Conservation (phyloP, 441 rosid species). For the Croton setiger region DNA sequence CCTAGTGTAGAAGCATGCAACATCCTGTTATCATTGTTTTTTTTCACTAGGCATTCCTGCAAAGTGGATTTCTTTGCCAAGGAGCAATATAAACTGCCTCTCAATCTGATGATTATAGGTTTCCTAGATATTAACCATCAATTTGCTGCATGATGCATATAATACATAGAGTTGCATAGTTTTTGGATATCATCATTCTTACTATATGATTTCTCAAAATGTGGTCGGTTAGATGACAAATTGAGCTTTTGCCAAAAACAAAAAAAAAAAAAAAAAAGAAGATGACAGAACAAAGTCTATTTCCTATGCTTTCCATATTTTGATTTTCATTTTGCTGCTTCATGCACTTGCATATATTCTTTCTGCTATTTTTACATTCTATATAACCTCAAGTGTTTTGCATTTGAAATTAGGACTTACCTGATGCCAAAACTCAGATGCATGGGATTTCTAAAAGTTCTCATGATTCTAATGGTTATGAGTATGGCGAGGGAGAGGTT, state of each 20-base stretch:
- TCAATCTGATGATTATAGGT: not conserved
- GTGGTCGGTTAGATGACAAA: not conserved
- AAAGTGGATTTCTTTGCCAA: not conserved
- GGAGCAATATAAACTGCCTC: not conserved
- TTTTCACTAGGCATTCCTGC: too few species aligned
- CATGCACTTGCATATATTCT: slow-evolving; percentile 14
- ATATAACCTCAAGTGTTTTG: slow-evolving; percentile 8
- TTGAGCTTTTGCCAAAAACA: too few species aligned
- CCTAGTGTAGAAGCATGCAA: not conserved
- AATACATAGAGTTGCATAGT: not conserved
- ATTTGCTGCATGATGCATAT: not conserved
- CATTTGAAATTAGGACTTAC: slow-evolving; percentile 38
- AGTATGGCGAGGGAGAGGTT: slow-evolving; percentile 34
- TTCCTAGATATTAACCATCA: not conserved
- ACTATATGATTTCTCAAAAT: not conserved
- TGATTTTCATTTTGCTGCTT: not conserved
- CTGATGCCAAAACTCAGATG: slow-evolving; percentile 32
- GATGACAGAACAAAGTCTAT: too few species aligned
- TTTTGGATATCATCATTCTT: not conserved
- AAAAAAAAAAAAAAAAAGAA: too few species aligned
- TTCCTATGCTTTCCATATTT: not conserved
- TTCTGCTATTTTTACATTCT: not conserved
- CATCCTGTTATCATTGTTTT: not conserved
- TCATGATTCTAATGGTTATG: slow-evolving; percentile 41
- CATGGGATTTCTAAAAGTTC: slow-evolving; percentile 33